These are phyloP conservation scores for Thymus quinquecostatus DNA, from an alignment of 257 asterid genomes.

Conservation along the genomic window DNA sequence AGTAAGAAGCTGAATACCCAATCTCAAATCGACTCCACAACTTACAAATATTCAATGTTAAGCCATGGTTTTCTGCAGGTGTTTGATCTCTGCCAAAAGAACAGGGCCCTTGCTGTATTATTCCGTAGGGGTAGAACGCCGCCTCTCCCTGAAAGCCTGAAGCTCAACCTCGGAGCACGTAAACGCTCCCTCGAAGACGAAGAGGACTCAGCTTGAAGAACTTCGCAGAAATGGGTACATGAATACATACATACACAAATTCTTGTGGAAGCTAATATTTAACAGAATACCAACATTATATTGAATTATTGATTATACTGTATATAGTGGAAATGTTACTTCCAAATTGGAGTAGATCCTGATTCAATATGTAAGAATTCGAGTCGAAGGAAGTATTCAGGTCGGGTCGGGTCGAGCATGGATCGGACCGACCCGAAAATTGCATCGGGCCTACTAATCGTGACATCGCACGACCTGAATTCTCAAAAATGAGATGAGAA, in stretches of 20 bases:
- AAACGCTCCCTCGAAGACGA: slow-evolving; percentile 89
- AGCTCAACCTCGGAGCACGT: slow-evolving; percentile 78
- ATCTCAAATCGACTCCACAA: slow-evolving; percentile 12
- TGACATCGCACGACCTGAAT: no score
- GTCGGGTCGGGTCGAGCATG: no score
- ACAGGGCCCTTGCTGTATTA: slow-evolving; percentile 83
- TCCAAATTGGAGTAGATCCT: slow-evolving; percentile 17
- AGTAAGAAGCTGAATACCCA: slow-evolving; percentile 45
- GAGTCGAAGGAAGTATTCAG: no score
- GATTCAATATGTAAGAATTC: background rate
- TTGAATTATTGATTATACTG: slow-evolving; percentile 25
- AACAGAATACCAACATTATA: slow-evolving; percentile 17
- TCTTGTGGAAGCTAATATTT: slow-evolving; percentile 3
- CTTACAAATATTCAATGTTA: slow-evolving; percentile 4
- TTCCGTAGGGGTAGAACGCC: slow-evolving; percentile 86
- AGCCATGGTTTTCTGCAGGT: slow-evolving; percentile 51
- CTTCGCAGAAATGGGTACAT: background rate
- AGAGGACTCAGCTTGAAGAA: slow-evolving; percentile 41
- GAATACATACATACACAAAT: background rate
- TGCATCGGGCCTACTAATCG: no score
- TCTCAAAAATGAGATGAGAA: background rate
- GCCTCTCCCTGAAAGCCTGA: slow-evolving; percentile 79
- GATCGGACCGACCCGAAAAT: no score
- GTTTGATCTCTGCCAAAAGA: slow-evolving; percentile 81
- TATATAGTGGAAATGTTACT: slow-evolving; percentile 29